Conservation (phyloP, 352 stramenopile species). For the Peronospora destructor region DNA sequence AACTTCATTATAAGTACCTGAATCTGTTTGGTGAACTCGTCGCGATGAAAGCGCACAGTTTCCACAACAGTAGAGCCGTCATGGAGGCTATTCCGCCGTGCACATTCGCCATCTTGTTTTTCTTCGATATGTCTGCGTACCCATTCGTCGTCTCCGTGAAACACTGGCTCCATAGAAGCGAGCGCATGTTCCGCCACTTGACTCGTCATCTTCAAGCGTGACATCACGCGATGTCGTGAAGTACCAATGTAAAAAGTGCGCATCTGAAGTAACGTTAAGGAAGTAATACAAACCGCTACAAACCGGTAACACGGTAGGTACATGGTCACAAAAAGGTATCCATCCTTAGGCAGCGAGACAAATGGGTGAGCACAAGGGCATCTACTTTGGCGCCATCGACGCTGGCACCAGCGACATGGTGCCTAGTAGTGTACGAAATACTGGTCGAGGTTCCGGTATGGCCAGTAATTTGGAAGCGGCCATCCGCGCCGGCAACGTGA, state of each 20-base stretch:
- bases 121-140: slow-evolving; percentile 35
- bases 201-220: not conserved
- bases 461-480: slow-evolving; percentile 51
- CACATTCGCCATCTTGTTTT: slow-evolving; percentile 32
- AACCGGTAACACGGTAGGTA: no score
- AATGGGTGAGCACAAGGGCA: slow-evolving; percentile 68
- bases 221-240: not conserved
- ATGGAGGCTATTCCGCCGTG: slow-evolving; percentile 27
- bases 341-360: not conserved
- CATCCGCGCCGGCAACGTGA: slow-evolving; percentile 78
- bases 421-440: slow-evolving; percentile 35
- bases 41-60: slow-evolving; percentile 52
- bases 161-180: slow-evolving; percentile 9
- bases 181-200: not conserved
- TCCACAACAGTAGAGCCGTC: slow-evolving; percentile 22
- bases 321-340: no score
- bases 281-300: not conserved
- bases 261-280: not conserved
- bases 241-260: not conserved
- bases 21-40: slow-evolving; percentile 49
- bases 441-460: not conserved
- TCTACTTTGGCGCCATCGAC: slow-evolving; percentile 78
- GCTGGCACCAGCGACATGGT: slow-evolving; percentile 29
- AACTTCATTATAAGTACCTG: slow-evolving; percentile 22
- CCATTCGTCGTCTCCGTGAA: slow-evolving; percentile 55